Base-by-base conservation (phyloP, 306 rosid genomes). In the Amphicarpaea edgeworthii region DNA sequence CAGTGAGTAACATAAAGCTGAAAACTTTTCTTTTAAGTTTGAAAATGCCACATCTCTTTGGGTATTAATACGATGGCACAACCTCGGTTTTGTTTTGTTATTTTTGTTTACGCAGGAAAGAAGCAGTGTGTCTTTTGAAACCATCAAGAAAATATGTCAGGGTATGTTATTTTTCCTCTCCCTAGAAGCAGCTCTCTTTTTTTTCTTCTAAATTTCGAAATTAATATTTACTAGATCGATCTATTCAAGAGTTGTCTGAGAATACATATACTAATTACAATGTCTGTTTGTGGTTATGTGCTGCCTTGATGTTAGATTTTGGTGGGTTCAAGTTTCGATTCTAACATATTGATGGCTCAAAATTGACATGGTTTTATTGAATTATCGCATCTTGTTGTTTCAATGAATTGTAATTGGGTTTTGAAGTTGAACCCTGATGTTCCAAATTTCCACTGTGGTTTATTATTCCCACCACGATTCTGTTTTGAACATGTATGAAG, bases 91-190 rank as follows among this genome's bases (percentile, higher is more conserved):
- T 75, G 8, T 43, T 37, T 46, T 2, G 5, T 47, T 81, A 2
- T 57, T 7, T 40, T 75, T 80, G 40, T 54, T 54, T 80, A 6
- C 46, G 80, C 84, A 81, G 84, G 68, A 68, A 81, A 20, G 73
- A 68, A 81, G 32, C 6, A 47, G 49, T 1, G 12, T 51, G 45
- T 23, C 21, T 41, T 42, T 50, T 4, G 38, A 19, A 50, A 8
- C 50, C 78, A 40, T 17, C 26, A 6, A 28, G 19, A 9, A 16
- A 65, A 41, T 16, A 73, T 81, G 84, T 81, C 84, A 2, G 84
- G 84, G 84, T 75, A 81, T n/a, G n/a, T n/a, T n/a, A n/a, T n/a
- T n/a, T n/a, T n/a, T n/a, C n/a, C n/a, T n/a, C n/a, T n/a, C n/a
- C n/a, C n/a, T n/a, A n/a, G n/a, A n/a, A n/a, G n/a, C n/a, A n/a